Evolutionary conservation across 148 eudicot species (phyloP).

Genomic region (Simmondsia chinensis): DNA sequence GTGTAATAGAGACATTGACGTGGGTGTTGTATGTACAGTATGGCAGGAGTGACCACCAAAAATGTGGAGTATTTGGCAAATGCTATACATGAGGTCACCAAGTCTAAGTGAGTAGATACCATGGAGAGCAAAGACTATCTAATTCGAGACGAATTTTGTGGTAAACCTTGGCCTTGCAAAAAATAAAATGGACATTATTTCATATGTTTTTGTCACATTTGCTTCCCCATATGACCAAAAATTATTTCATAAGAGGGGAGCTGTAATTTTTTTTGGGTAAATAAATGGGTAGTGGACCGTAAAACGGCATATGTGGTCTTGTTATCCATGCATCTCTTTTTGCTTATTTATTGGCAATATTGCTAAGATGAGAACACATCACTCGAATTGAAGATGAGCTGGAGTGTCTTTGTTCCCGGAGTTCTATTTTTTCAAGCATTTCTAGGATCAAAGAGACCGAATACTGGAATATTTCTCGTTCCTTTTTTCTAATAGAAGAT

Average conservation of each 20-base stretch:
- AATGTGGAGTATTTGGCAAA: slow-evolving; percentile 89
- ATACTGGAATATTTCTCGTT: too few species aligned
- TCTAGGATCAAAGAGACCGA: too few species aligned
- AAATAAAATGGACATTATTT: background rate
- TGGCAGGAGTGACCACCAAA: slow-evolving; percentile 93
- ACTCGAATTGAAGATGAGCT: too few species aligned
- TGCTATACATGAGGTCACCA: slow-evolving; percentile 88
- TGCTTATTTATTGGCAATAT: too few species aligned
- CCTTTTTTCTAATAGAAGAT: too few species aligned
- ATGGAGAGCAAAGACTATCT: background rate
- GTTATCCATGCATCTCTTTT: too few species aligned
- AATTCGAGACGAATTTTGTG: background rate
- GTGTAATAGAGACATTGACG: background rate
- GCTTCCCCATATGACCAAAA: background rate
- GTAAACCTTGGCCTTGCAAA: background rate
- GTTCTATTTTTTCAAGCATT: too few species aligned
- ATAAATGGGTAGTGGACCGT: too few species aligned
- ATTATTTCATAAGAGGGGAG: background rate
- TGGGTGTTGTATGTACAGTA: slow-evolving; percentile 34
- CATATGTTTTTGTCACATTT: background rate
- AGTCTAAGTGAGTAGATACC: slow-evolving; percentile 29
- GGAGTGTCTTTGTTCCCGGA: too few species aligned
- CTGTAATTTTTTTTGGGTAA: background rate
- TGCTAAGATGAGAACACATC: too few species aligned
- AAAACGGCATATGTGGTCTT: too few species aligned